Percentiles rank a stretch among this genome's conserved stretches.
phyloP scores from a whole-genome alignment of 2,329 filamentous ascomycete genomes.

The Botryotinia calthae region DNA sequence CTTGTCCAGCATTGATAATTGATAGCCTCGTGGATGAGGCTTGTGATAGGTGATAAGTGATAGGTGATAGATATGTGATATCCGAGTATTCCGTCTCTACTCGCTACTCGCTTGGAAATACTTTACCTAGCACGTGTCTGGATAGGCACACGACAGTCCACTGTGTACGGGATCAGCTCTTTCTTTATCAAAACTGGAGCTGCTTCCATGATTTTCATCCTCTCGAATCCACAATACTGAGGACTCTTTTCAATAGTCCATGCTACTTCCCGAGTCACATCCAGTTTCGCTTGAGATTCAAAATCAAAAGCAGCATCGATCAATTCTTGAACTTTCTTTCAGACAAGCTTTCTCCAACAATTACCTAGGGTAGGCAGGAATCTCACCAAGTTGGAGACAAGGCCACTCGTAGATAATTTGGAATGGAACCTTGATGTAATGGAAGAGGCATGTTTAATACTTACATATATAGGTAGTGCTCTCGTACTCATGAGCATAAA shows the following conservation, averaged over 20 bases:
- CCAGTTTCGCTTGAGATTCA: background rate
- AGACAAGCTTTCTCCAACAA: conserved; percentile 2
- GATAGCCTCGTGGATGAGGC: background rate
- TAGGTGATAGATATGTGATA: too few species aligned
- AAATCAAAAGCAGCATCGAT: background rate
- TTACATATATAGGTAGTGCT: background rate
- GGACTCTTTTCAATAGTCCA: background rate
- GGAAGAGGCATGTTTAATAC: background rate
- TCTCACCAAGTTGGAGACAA: background rate
- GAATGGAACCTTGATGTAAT: background rate
- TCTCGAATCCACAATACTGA: background rate
- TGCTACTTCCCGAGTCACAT: background rate
- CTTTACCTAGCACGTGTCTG: too few species aligned
- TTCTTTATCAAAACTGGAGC: conserved; percentile 3
- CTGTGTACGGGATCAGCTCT: background rate
- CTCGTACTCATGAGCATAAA: background rate
- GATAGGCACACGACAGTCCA: background rate
- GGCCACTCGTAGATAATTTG: background rate
- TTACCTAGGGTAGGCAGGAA: background rate
- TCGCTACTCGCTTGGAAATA: background rate
- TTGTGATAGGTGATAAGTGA: background rate
- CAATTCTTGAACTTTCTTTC: background rate
- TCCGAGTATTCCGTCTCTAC: background rate
- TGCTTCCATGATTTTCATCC: background rate
- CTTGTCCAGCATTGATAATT: background rate